Base-by-base conservation (phyloP, 768 basidiomycete species). In the Cystobasidium onofrii region DNA sequence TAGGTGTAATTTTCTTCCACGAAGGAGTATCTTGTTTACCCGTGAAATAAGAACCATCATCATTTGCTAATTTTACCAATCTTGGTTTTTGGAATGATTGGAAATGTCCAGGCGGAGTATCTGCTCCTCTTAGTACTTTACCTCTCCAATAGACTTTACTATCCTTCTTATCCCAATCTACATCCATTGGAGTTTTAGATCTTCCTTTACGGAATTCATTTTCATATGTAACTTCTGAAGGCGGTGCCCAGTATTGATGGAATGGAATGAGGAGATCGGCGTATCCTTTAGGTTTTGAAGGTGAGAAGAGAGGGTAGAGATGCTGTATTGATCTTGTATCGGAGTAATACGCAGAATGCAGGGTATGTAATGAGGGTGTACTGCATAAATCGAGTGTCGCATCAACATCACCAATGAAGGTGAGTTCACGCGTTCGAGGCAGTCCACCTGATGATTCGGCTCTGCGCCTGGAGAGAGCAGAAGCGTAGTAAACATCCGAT, bases 341-440 rank as follows among this genome's bases (percentile, higher is more conserved):
- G 20, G 91, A 91, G 86, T 96, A 98, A 82, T 96, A 97, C 81
- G 92, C 93, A 13, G 94, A 93, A 80, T 98, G 96, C 33, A 85
- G 85, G 78, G 90, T 88, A 76, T 89, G 92, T 23, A 89, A 88
- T 82, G 90, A 89, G 0, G 95, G 92, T 39, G 86, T 83, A 36
- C 82, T 78, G 81, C 96, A 99, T 79, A 90, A 93, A 78, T 94
- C 88, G 75, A 87, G 85, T 3, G 84, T 83, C 64, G 86, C 84
- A n/a, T 90, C 87, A 12, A 88, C 87, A 1, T 81, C 81, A 33
- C 82, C 76, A 15, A 83, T 83, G 80, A 98, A 97, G 0, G 80
- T 77, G 78, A 92, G 89, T 74, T 89, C 87, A 18, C 83, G 80
- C 10, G 78, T 76, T 73, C 64, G 79, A 34, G 75, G 80, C 62